Evolutionary conservation across 257 asterid species (phyloP), one percentile per base, ranked within the genome.

Genomic region (Capsicum chinense): DNA sequence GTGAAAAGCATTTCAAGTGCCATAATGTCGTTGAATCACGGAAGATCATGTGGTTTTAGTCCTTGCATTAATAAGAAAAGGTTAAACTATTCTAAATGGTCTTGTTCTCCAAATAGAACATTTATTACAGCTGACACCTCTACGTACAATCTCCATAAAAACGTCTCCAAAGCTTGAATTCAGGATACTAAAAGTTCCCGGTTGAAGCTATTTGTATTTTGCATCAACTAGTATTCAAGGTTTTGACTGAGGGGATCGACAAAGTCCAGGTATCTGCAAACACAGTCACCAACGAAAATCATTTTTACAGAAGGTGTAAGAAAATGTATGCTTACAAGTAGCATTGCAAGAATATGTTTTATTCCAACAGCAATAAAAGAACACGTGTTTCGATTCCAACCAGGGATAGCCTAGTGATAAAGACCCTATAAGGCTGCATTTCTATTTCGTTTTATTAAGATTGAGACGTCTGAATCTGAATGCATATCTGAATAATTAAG

Each of bases 241-340:
- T 35, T 85, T 81, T 48, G 86, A 56, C 58, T 52, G 69, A 7
- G 76, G 52, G 26, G 83, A 56, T 26, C 73, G 26, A 59, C 42
- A 76, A 42, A 82, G n/a, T 54, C 88, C 86, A 39, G 88, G 88
- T 42, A 85, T 85, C 88, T 85, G 88, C 88, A 63, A 59, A 59
- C 73, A 80, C 44, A 60, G 33, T 81, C 17, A 64, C 21, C 84
- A 35, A n/a, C 14, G 11, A 58, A 39, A 42, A 13, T 39, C 42
- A 64, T 80, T 19, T 59, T 59, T 21, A 44, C 13, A 5, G 3
- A 62, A 19, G 21, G 60, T 21, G 15, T 58, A 80, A 50, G 19
- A n/a, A 80, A 9, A 63, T 8, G 14, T 37, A 64, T 4, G 47
- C 60, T 74, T 50, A 6, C 44, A 48, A 19, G 60, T 52, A 21